Percentiles rank a stretch among this genome's conserved stretches.
Evolutionary conservation across 306 rosid species (phyloP).

Genomic region (Fagus crenata): DNA sequence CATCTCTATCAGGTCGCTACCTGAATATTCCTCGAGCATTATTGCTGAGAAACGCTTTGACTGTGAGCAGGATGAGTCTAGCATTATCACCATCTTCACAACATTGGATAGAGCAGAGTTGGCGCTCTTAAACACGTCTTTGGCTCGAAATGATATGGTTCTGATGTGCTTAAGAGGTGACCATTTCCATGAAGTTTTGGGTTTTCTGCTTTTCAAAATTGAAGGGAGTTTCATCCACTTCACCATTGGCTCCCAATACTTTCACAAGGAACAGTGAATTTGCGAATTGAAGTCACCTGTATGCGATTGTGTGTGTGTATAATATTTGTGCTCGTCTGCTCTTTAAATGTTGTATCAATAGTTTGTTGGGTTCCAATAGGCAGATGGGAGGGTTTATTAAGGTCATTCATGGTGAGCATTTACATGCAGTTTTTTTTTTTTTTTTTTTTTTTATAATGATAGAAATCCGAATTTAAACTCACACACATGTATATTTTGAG

Average conservation of each 20-base stretch:
- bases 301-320: not conserved
- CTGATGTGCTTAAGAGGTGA: not conserved
- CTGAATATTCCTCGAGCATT: not conserved
- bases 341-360: not conserved
- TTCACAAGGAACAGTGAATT: not conserved
- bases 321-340: not conserved
- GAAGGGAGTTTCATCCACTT: slow-evolving; percentile 7
- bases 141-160: not conserved
- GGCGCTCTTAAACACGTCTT: not conserved
- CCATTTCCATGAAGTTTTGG: not conserved
- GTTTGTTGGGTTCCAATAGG: not conserved
- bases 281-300: not conserved
- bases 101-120: not conserved
- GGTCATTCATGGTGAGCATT: not conserved
- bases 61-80: not conserved
- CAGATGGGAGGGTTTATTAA: not conserved
- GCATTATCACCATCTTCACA: not conserved
- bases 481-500: too few relatives aligned
- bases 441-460: not conserved
- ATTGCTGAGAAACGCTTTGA: not conserved
- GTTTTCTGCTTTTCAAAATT: not conserved
- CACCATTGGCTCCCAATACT: not conserved
- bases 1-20: not conserved
- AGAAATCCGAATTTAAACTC: not conserved
- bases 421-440: not conserved